Conservation (phyloP, 495 filamentous ascomycete species). For the Geopyxis carbonaria region DNA sequence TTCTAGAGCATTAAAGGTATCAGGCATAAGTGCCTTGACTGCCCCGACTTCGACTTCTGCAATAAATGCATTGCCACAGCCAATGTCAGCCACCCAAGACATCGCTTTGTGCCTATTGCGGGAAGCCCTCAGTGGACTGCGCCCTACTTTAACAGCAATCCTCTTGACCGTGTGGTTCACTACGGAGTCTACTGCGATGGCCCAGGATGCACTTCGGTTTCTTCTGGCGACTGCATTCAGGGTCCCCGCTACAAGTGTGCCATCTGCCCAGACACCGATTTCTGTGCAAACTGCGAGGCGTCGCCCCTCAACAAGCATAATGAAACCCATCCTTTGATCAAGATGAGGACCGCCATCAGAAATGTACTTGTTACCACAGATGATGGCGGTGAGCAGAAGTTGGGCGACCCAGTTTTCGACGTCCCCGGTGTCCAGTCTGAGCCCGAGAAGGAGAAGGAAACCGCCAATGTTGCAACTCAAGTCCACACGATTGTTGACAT, state of each 20-base stretch:
- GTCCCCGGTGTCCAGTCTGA: constrained; percentile 4
- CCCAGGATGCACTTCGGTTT: constrained; percentile 54
- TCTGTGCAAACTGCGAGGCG: constrained; percentile 89
- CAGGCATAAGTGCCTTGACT: constrained; percentile 92
- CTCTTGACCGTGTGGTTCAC: constrained; percentile 48
- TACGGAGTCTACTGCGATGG: constrained; percentile 89
- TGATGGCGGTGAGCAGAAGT: constrained; percentile 43
- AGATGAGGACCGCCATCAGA: constrained; percentile 86
- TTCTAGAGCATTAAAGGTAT: constrained; percentile 59
- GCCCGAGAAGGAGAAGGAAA: constrained; percentile 9
- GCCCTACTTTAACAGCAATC: constrained; percentile 28
- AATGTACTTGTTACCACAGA: constrained; percentile 76
- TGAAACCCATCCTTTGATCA: constrained; percentile 85
- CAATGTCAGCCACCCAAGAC: constrained; percentile 51
- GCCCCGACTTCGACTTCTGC: constrained; percentile 97
- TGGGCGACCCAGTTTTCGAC: constrained; percentile 15
- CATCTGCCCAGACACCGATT: constrained; percentile 88
- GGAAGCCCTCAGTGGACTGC: background rate
- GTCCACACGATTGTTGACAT: constrained; percentile 60
- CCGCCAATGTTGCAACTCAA: constrained; percentile 41
- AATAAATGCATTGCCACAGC: constrained; percentile 53
- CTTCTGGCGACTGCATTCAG: constrained; percentile 47
- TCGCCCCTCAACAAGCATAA: constrained; percentile 73
- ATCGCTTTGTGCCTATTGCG: constrained; percentile 83
- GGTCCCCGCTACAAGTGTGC: constrained; percentile 94